Evolutionary conservation across 176 grass and related monocot genomes (phyloP).

Genomic region (Triticum urartu): DNA sequence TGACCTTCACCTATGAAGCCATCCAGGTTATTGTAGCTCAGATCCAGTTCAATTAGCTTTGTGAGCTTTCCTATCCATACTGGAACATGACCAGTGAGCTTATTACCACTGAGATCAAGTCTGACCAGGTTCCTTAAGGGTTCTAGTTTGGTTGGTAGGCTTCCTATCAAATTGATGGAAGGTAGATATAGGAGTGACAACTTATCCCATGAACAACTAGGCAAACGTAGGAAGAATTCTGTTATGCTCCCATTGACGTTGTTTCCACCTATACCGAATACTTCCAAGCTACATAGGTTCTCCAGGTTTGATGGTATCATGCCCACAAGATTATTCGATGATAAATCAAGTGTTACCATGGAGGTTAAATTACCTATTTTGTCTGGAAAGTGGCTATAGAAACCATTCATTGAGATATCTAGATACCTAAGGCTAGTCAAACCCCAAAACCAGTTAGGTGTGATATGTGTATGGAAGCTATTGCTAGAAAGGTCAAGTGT

Average conservation of each 20-base stretch:
- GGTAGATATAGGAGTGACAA: accelerated
- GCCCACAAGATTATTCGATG: too few species aligned
- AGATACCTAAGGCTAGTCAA: neutral
- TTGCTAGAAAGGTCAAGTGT: neutral
- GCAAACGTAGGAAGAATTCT: too few species aligned
- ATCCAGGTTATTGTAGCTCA: neutral
- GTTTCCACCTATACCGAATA: too few species aligned
- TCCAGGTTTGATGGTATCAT: too few species aligned
- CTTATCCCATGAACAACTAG: too few species aligned
- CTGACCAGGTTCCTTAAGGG: too few species aligned
- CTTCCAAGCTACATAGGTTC: too few species aligned
- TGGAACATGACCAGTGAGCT: too few species aligned
- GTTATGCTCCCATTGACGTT: too few species aligned
- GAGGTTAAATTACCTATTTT: neutral
- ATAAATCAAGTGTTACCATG: neutral
- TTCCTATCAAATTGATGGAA: too few species aligned
- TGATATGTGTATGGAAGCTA: neutral
- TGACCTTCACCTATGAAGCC: neutral
- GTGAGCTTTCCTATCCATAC: neutral
- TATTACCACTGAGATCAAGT: too few species aligned
- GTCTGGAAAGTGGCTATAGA: neutral
- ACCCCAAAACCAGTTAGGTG: neutral
- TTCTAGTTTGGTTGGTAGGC: too few species aligned
- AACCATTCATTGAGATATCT: accelerated
- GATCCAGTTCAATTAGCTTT: neutral